Conservation (phyloP, 768 basidiomycete genomes). For the Psilocybe sp. region DNA sequence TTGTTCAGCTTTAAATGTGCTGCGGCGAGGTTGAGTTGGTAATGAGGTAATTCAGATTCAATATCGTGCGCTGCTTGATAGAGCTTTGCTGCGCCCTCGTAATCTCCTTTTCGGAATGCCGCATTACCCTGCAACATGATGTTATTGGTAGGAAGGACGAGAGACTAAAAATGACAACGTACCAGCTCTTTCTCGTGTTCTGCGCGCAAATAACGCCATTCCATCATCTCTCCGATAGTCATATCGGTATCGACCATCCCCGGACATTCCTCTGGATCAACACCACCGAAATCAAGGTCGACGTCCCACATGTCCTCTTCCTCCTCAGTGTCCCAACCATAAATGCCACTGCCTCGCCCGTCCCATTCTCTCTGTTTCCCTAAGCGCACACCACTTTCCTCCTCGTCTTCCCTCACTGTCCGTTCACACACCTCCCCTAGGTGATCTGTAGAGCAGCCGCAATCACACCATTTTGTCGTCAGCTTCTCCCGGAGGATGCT, state of each 20-base stretch:
- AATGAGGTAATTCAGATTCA: constrained; percentile 73
- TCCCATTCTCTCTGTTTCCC: constrained; percentile 80
- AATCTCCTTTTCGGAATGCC: constrained; percentile 66
- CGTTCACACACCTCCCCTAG: constrained; percentile 74
- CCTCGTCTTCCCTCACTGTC: constrained; percentile 69
- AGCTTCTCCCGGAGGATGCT: constrained; percentile 68
- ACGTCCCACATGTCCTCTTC: constrained; percentile 79
- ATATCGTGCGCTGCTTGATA: constrained; percentile 62
- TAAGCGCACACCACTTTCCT: constrained; percentile 49
- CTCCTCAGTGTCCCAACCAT: constrained; percentile 72
- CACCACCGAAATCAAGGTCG: constrained; percentile 60
- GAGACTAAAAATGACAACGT: constrained; percentile 12
- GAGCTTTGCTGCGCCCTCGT: constrained; percentile 46
- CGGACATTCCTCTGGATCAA: constrained; percentile 47
- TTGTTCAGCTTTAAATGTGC: constrained; percentile 69
- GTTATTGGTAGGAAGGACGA: not conserved
- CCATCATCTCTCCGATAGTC: constrained; percentile 74
- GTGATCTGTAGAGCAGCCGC: constrained; percentile 78
- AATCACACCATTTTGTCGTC: constrained; percentile 76
- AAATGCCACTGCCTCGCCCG: constrained; percentile 67
- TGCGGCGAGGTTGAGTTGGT: constrained; percentile 74
- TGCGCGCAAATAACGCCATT: constrained; percentile 67
- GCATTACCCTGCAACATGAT: constrained; percentile 50
- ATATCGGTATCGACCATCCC: constrained; percentile 48
- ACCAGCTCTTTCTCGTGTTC: constrained; percentile 73